Conservation (phyloP, 2,329 filamentous ascomycete species). For the Phaeosphaeriaceae sp. region DNA sequence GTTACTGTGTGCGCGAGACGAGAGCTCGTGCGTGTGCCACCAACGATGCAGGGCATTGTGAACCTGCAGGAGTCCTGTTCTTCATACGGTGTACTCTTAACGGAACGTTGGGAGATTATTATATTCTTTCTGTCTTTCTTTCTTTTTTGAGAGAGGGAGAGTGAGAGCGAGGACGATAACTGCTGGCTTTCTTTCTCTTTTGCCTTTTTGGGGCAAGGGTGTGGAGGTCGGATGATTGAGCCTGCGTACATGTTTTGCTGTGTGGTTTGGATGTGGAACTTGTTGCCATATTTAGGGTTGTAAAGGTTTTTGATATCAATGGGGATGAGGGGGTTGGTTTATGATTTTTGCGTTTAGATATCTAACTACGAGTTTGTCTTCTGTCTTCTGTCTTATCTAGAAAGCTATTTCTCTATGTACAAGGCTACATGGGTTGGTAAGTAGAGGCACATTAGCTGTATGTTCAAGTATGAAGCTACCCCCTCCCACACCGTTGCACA, state of each 20-base stretch:
- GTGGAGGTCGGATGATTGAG: slow-evolving; percentile 5
- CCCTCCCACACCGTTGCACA: no score
- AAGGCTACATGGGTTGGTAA: no score
- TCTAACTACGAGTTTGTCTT: no score
- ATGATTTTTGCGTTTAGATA: no score
- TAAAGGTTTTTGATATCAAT: no score
- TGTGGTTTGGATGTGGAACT: no score
- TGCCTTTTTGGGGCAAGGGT: background rate
- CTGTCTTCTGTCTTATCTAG: no score
- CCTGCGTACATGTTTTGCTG: background rate
- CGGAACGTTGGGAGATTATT: slow-evolving; percentile 56
- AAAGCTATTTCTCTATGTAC: no score
- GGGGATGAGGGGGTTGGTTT: no score
- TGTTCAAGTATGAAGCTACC: no score
- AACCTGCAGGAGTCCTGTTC: slow-evolving; percentile 51
- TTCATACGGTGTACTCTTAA: slow-evolving; percentile 49
- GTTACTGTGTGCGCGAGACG: background rate
- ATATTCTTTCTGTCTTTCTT: background rate
- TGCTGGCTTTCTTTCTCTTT: background rate
- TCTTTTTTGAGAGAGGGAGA: background rate
- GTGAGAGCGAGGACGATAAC: slow-evolving; percentile 6
- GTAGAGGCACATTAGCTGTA: no score
- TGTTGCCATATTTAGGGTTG: no score
- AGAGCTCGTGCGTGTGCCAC: slow-evolving; percentile 28
- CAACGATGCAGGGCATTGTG: slow-evolving; percentile 54